Evolutionary conservation across 2,329 filamentous ascomycete genomes (phyloP).

Genomic region (Botrytis pseudocinerea): DNA sequence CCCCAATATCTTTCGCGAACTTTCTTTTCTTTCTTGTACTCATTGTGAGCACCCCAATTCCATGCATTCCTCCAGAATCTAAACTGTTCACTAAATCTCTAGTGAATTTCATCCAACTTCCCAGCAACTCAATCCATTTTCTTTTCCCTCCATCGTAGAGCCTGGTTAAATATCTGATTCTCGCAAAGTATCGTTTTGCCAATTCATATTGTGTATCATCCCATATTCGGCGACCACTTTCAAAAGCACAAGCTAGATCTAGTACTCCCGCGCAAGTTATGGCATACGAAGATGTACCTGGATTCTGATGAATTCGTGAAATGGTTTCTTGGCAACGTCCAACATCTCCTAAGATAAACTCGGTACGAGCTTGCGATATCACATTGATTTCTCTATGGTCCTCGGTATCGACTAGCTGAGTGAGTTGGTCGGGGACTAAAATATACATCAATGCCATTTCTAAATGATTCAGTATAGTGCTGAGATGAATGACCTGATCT

Average conservation of each 20-base stretch:
- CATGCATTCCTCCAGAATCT: neutral
- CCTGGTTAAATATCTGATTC: neutral
- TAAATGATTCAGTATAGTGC: neutral
- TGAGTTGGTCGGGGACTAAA: neutral
- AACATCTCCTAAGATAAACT: neutral
- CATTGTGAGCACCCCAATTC: neutral
- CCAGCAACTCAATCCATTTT: neutral
- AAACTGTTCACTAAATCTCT: neutral
- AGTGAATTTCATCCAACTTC: neutral
- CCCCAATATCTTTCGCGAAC: neutral
- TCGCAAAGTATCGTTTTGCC: neutral
- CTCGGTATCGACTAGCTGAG: neutral
- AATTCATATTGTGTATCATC: neutral
- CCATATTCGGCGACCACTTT: neutral
- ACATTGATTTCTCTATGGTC: neutral
- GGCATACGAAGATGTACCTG: neutral
- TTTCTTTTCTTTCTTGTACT: neutral
- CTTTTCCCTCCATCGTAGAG: slow-evolving; percentile 4
- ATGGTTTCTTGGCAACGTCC: neutral
- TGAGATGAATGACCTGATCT: neutral
- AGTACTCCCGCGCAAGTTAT: neutral
- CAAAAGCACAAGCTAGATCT: neutral
- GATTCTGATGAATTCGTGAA: neutral
- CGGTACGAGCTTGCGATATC: neutral
- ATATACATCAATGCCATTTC: slow-evolving; percentile 4